Base-by-base conservation (phyloP, 495 filamentous ascomycete genomes). In the Lophiotrema nucula region DNA sequence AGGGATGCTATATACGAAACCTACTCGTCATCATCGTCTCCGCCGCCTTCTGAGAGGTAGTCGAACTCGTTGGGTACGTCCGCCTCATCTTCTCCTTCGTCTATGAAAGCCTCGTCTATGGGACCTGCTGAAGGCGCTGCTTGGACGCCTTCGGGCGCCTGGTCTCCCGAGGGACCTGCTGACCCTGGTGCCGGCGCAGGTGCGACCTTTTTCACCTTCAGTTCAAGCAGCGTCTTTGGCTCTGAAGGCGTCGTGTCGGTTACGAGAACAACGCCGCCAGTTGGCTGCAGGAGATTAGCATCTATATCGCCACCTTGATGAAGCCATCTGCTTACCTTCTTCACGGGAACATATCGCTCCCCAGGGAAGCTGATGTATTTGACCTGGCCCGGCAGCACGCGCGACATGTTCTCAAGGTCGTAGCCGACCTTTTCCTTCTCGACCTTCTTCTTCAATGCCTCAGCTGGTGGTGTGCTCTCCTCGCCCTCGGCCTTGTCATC, bases 361-460 rank as follows among this genome's bases (percentile, higher is more conserved):
- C 88, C 83, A 27, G 79, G 76, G 80, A 97, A 96, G 68, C 82
- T 95, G 68, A 97, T 91, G 70, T 89, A 97, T 73, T 92, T 96
- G 66, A 96, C 80, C 76, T 99, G 95, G 51, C 83, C 86, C 1
- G 92, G 95, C 19, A 99, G 80, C 26, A 97, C 92, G 53, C 95
- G 80, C 27, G 88, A 92, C 90, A 99, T 91, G 77, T 99, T 99
- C 68, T 95, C 89, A 51, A 97, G 76, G 59, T 95, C 90, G 68
- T 93, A 97, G 45, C 95, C 93, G 43, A 95, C 83, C 79, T 95
- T 96, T 74, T 98, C 93, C 75, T 93, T 95, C 75, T 97, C 95
- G 6, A 79, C 77, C 78, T 89, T 95, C 82, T 92, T 96, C 77
- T 84, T 88, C 58, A 76, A 71, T 13, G 71, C 68, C 48, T 82